phyloP scores from a whole-genome alignment of 2,329 filamentous ascomycete genomes.

The Pezicula neosporulosa region DNA sequence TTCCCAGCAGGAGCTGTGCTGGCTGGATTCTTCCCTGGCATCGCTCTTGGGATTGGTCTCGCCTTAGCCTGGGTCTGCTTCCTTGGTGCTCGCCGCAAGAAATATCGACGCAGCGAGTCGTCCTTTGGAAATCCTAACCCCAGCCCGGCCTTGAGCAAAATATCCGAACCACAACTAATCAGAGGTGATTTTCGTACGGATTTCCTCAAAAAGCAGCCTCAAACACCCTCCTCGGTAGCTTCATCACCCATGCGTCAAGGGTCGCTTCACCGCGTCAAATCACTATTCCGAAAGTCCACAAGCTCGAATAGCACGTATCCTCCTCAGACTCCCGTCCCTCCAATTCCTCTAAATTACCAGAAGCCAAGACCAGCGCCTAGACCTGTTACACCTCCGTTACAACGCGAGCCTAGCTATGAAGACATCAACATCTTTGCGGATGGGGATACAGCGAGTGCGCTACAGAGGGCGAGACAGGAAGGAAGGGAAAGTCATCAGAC shows the following conservation, averaged over 20 bases:
- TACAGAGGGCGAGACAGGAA: slow-evolving; percentile 9
- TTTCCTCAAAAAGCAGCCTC: slow-evolving; percentile 41
- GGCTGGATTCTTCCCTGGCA: slow-evolving; percentile 36
- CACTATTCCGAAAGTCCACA: slow-evolving; percentile 22
- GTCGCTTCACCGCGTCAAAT: slow-evolving; percentile 19
- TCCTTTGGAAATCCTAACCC: slow-evolving; percentile 30
- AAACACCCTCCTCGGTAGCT: slow-evolving; percentile 16
- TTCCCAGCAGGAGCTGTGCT: slow-evolving; percentile 23
- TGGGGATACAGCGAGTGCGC: slow-evolving; percentile 35
- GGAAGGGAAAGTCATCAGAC: slow-evolving; percentile 26
- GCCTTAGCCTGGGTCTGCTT: slow-evolving; percentile 37
- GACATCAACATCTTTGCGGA: slow-evolving; percentile 53
- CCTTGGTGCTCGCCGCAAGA: slow-evolving; percentile 19
- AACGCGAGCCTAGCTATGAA: slow-evolving; percentile 42
- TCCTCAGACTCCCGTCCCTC: slow-evolving; percentile 6
- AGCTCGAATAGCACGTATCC: not conserved
- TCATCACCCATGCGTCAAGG: slow-evolving; percentile 7
- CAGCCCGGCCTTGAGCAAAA: slow-evolving; percentile 29
- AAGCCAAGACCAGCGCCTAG: not conserved
- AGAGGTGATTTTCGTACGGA: slow-evolving; percentile 41
- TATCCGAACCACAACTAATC: slow-evolving; percentile 44
- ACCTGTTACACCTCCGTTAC: slow-evolving; percentile 31
- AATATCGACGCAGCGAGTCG: slow-evolving; percentile 28
- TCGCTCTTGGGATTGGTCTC: slow-evolving; percentile 42
- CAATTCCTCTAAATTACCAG: slow-evolving; percentile 18